phyloP scores from a whole-genome alignment of 441 rosid genomes.

The Gossypium lobatum region DNA sequence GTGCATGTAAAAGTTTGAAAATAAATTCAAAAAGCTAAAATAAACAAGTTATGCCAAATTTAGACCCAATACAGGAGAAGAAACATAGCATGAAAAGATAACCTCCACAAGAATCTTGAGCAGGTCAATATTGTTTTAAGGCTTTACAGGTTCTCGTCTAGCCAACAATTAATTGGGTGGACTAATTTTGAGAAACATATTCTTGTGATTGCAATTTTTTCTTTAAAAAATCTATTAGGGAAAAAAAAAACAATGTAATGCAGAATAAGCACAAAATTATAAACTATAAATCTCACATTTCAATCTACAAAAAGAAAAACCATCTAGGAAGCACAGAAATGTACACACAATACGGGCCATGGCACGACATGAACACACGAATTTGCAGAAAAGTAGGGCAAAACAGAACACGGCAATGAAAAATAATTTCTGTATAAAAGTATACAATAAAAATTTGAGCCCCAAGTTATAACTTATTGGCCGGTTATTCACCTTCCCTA shows the following conservation, averaged over 20 bases:
- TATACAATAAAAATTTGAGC: not conserved
- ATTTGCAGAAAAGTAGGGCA: not conserved
- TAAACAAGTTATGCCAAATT: not conserved
- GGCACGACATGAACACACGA: not conserved
- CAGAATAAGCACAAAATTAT: not conserved
- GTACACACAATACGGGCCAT: not conserved
- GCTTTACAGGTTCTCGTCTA: not conserved
- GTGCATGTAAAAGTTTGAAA: not conserved
- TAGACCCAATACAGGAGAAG: slow-evolving; percentile 9
- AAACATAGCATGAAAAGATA: not conserved
- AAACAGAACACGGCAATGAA: not conserved
- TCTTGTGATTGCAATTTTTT: not conserved
- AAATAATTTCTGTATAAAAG: not conserved
- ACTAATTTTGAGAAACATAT: not conserved
- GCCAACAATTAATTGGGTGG: not conserved
- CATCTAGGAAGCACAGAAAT: not conserved
- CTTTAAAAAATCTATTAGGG: not conserved
- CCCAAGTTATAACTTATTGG: no score
- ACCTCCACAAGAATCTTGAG: not conserved
- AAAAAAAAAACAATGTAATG: not conserved
- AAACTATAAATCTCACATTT: not conserved
- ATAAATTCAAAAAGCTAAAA: not conserved
- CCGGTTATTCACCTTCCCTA: no score
- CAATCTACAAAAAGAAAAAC: not conserved
- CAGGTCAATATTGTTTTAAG: not conserved